Conservation (phyloP, 805 yeast genomes). For the Sungouiozyma intestinalis region DNA sequence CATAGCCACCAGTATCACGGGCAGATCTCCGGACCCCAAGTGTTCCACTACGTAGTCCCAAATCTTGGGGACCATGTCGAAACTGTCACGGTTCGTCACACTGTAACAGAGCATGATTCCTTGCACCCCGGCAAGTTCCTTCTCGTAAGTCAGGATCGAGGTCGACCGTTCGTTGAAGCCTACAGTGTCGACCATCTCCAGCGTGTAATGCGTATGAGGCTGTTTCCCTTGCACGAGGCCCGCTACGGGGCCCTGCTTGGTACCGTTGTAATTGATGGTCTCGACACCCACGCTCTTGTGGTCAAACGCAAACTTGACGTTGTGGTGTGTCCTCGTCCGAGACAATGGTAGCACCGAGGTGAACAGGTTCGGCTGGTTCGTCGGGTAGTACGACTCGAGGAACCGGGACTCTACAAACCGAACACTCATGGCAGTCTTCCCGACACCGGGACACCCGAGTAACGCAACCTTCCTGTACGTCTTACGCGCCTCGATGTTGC, state of each 20-base stretch:
- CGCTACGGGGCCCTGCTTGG: not conserved
- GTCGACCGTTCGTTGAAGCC: slow-evolving; percentile 87
- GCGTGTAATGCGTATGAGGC: slow-evolving; percentile 43
- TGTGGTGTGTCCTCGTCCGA: slow-evolving; percentile 25
- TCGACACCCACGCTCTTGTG: not conserved
- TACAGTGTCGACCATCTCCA: slow-evolving; percentile 85
- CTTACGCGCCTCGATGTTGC: not conserved
- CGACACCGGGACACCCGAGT: slow-evolving; percentile 82
- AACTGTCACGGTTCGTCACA: slow-evolving; percentile 66
- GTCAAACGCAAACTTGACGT: slow-evolving; percentile 45
- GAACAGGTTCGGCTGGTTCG: slow-evolving; percentile 71
- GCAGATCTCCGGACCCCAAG: slow-evolving; percentile 45
- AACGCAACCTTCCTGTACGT: slow-evolving; percentile 61
- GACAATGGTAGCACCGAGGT: slow-evolving; percentile 31
- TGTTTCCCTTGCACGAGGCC: not conserved
- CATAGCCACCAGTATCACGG: slow-evolving; percentile 49
- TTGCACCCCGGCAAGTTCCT: slow-evolving; percentile 68
- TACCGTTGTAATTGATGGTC: not conserved
- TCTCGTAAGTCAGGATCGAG: slow-evolving; percentile 44
- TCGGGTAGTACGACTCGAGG: slow-evolving; percentile 82
- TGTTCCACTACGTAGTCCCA: slow-evolving; percentile 77
- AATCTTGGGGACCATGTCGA: slow-evolving; percentile 64
- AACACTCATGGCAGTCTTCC: slow-evolving; percentile 76
- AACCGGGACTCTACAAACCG: slow-evolving; percentile 82
- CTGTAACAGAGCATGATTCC: slow-evolving; percentile 79